phyloP scores from a whole-genome alignment of 2,329 filamentous ascomycete genomes.

The Trichoderma arundinaceum region DNA sequence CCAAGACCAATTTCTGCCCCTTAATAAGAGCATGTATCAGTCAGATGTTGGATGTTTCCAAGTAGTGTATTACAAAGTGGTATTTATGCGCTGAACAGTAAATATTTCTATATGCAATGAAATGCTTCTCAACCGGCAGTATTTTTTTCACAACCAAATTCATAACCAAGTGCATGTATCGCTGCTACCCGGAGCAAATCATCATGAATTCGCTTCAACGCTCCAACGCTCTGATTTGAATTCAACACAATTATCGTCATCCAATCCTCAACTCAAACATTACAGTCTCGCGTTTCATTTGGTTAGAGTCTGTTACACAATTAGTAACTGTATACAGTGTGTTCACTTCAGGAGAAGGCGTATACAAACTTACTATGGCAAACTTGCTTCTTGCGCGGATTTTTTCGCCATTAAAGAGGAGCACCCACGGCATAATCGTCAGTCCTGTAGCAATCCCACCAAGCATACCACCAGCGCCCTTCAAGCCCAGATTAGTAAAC shows the following conservation, averaged over 20 bases:
- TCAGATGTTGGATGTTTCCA: neutral
- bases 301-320: neutral
- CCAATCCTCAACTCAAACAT: neutral
- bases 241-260: neutral
- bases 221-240: constrained; percentile 5
- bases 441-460: constrained; percentile 73
- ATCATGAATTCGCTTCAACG: neutral
- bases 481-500: constrained; percentile 74
- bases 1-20: constrained; percentile 20
- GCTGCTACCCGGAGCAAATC: neutral
- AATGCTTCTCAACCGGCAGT: neutral
- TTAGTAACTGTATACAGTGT: too few relatives aligned
- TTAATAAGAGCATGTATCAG: neutral
- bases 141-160: neutral
- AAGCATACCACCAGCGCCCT: constrained; percentile 73
- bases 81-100: neutral
- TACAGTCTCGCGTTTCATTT: constrained; percentile 6
- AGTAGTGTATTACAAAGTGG: neutral
- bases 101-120: constrained; percentile 3
- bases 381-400: constrained; percentile 80
- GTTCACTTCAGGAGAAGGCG: too few relatives aligned
- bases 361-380: constrained; percentile 59
- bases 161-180: neutral
- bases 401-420: constrained; percentile 76
- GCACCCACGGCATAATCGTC: constrained; percentile 84